These are phyloP conservation scores for Striga hermonthica DNA, from an alignment of 305 asterid species.

Conservation along the genomic window DNA sequence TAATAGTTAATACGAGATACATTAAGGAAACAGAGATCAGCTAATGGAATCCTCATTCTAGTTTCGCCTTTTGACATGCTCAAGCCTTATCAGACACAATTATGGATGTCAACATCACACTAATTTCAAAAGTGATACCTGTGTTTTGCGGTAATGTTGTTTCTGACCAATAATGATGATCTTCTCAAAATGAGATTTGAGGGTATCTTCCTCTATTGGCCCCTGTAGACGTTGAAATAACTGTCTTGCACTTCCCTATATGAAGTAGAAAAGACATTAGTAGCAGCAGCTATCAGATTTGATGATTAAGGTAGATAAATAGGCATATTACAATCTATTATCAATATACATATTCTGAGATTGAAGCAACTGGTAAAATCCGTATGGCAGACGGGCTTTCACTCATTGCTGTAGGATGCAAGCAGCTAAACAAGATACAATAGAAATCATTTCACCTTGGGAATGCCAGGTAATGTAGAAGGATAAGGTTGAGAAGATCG, in stretches of 20 bases:
- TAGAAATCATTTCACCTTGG: slow-evolving; percentile 46
- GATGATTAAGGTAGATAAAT: slow-evolving; percentile 12
- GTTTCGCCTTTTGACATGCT: too few relatives aligned
- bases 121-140: slow-evolving; percentile 40
- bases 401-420: too few relatives aligned
- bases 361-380: background rate
- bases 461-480: slow-evolving; percentile 83
- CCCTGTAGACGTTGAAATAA: slow-evolving; percentile 82
- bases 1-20: slow-evolving; percentile 10
- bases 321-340: slow-evolving; percentile 4
- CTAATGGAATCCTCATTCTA: background rate
- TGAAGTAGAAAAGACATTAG: slow-evolving; percentile 30
- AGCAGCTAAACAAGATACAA: slow-evolving; percentile 10
- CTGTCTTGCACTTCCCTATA: slow-evolving; percentile 82
- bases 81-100: slow-evolving; percentile 23
- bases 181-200: slow-evolving; percentile 77
- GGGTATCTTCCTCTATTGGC: slow-evolving; percentile 75
- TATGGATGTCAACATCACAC: slow-evolving; percentile 18
- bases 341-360: background rate
- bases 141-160: slow-evolving; percentile 45
- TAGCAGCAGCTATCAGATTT: slow-evolving; percentile 21
- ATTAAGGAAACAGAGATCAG: slow-evolving; percentile 25
- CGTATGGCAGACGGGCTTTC: slow-evolving; percentile 1
- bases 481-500: slow-evolving; percentile 81
- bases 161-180: slow-evolving; percentile 54